Evolutionary conservation across 2,329 filamentous ascomycete species (phyloP).

Genomic region (Blastomyces emzantsi): DNA sequence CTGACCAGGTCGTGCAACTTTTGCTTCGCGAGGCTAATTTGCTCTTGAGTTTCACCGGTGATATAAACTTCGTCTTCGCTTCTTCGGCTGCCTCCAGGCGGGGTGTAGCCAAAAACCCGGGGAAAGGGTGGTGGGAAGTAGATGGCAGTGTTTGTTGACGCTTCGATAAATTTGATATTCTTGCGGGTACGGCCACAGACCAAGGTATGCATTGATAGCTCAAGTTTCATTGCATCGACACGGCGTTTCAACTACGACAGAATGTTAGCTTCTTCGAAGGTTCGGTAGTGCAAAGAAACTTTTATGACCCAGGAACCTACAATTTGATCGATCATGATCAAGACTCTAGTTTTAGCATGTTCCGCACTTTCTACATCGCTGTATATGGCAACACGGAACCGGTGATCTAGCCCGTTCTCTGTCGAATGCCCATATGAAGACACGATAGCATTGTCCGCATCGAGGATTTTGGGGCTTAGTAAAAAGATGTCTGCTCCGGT

Average conservation of each 20-base stretch:
- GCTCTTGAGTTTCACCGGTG: slow-evolving; percentile 76
- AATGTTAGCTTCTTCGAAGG: slow-evolving; percentile 9
- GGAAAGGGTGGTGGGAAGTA: slow-evolving; percentile 97
- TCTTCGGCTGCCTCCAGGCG: slow-evolving; percentile 68
- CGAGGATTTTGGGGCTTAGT: slow-evolving; percentile 75
- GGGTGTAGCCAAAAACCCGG: slow-evolving; percentile 80
- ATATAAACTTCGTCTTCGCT: slow-evolving; percentile 90
- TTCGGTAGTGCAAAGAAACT: slow-evolving; percentile 18
- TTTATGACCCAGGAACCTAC: slow-evolving; percentile 42
- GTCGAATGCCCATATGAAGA: slow-evolving; percentile 68
- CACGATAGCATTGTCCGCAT: slow-evolving; percentile 63
- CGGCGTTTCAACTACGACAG: slow-evolving; percentile 42
- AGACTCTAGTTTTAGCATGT: slow-evolving; percentile 88
- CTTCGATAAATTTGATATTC: slow-evolving; percentile 97
- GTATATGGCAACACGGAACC: slow-evolving; percentile 88
- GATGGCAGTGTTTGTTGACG: slow-evolving; percentile 88
- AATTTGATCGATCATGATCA: slow-evolving; percentile 96
- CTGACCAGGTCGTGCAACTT: slow-evolving; percentile 79
- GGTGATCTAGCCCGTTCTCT: slow-evolving; percentile 73
- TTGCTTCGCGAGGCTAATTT: slow-evolving; percentile 80
- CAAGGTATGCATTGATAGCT: slow-evolving; percentile 79
- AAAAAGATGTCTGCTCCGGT: slow-evolving; percentile 97
- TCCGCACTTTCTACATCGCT: slow-evolving; percentile 92
- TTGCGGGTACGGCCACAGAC: slow-evolving; percentile 90
- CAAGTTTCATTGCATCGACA: slow-evolving; percentile 72